Evolutionary conservation across 1,139 yeast genomes (phyloP), one percentile per base, ranked within the genome.

Genomic region (Protomyces arabidopsidicola): DNA sequence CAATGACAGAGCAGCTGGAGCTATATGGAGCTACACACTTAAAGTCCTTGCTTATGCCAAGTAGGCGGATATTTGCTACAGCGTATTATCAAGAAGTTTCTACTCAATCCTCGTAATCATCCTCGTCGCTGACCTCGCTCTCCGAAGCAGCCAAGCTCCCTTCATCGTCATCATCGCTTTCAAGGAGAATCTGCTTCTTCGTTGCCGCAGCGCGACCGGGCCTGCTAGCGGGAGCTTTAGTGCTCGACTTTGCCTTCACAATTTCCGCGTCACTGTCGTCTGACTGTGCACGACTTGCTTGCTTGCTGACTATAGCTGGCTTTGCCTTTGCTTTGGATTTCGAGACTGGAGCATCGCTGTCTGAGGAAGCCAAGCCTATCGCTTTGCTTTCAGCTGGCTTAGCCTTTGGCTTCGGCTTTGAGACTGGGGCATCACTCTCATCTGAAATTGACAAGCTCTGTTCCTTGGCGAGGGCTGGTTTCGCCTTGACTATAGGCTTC

Each of bases 201-300:
- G 61, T 55, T 6, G 61, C 61, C 3, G 61, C 61, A 3, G 55
- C 50, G 10, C 61, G 31, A 36, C 61, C 61, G 24, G 61, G 61
- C 6, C 61, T 24, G n/a, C 16, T 12, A 5, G 42, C 9, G 42
- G 42, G 18, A 12, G 42, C 16, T 14, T 36, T 36, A 4, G 16
- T 12, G 14, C 16, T 3, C 16, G 42, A 14, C 16, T 36, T 36
- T 12, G 42, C 16, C 42, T 36, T n/a, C 9, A 36, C 18, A 38
- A 2, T 16, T 18, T n/a, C 22, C 48, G 6, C 27, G 8, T 42
- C 22, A 24, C 48, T 42, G 48, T 10, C 48, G 24, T n/a, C 27
- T 10, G 48, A n/a, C 48, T 9, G 48, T n/a, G 24, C 48, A 14
- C n/a, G 42, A 14, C 42, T 16, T 10, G 42, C 18, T 38, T 16